Percentiles rank a stretch among this genome's conserved stretches.
Evolutionary conservation across 805 yeast species (phyloP).

Genomic region (Saturnispora ahearnii): DNA sequence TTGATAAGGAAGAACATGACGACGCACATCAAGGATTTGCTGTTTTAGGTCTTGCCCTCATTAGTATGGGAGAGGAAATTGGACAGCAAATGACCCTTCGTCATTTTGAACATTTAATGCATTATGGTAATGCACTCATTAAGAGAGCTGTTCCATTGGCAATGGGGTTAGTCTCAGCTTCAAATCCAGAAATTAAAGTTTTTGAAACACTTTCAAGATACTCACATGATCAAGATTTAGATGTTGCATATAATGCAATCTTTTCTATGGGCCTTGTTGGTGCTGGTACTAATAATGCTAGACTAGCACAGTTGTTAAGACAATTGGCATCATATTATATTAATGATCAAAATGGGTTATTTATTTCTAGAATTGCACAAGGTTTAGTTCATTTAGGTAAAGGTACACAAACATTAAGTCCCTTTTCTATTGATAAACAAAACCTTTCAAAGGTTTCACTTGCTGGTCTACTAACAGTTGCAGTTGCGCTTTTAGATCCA

Average conservation of each 20-base stretch:
- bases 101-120: constrained; percentile 96
- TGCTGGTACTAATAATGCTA: constrained; percentile 97
- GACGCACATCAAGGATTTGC: constrained; percentile 74
- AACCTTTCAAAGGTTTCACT: constrained; percentile 81
- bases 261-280: constrained; percentile 97
- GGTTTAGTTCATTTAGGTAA: constrained; percentile 94
- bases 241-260: constrained; percentile 90
- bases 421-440: constrained; percentile 82
- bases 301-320: constrained; percentile 90
- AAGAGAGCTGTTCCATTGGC: constrained; percentile 95
- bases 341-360: constrained; percentile 81
- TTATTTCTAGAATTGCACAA: constrained; percentile 90
- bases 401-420: constrained; percentile 84
- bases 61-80: constrained; percentile 96
- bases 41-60: constrained; percentile 86
- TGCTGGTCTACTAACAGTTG: constrained; percentile 79
- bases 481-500: constrained; percentile 81
- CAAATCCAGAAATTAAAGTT: constrained; percentile 94
- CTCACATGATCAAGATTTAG: constrained; percentile 91
- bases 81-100: constrained; percentile 97
- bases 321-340: constrained; percentile 91
- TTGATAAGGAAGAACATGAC: constrained; percentile 32
- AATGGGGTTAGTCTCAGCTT: constrained; percentile 90
- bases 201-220: constrained; percentile 93
- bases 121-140: constrained; percentile 86